Evolutionary conservation across 2,329 filamentous ascomycete genomes (phyloP), one percentile per base, ranked within the genome.

Genomic region (Colletotrichum sp.): DNA sequence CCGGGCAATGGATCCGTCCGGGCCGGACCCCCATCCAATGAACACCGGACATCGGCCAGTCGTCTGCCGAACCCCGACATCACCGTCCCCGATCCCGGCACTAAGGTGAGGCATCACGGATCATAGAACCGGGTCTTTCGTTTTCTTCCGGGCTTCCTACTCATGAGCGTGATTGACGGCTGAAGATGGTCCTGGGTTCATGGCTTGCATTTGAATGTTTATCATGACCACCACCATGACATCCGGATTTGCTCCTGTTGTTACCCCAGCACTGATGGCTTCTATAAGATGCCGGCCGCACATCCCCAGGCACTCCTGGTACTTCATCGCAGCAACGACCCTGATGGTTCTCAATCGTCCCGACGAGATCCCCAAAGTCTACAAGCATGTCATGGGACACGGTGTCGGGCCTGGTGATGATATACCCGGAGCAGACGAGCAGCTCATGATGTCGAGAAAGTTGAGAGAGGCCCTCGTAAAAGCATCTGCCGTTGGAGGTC

Each of bases 401-500:
- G 83, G 79, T 4, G 60, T 78, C 24, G 78, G 78, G 9, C 67
- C 76, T 12, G 66, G 64, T 21, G 82, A 82, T 36, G 71, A 66
- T 5, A 78, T 77, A n/a, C 80, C 75, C 55, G 80, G 67, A 64
- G 70, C 79, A 12, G 83, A 85, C 16, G 86, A 87, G 72, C 83
- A 87, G 71, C 80, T 88, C 68, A 76, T 77, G n/a, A 86, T 90
- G 64, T 83, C 85, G 4, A 82, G 87, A 59, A 84, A 87, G 59
- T 85, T 89, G 75, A 82, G 89, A 26, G 88, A 91, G 79, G 87
- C 87, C 3, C 80, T 90, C 32, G 81, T 90, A 36, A 90, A 90
- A 78, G 83, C 84, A 9, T 84, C 86, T 15, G 85, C 87, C 3
- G 84, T 90, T 57, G 85, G 85, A 18, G 88, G 89, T 2, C 79